Percentiles rank a stretch among this genome's conserved stretches.
These are phyloP conservation scores for Meyerozyma guilliermondii DNA, from an alignment of 1,139 yeast genomes.

Conservation along the genomic window DNA sequence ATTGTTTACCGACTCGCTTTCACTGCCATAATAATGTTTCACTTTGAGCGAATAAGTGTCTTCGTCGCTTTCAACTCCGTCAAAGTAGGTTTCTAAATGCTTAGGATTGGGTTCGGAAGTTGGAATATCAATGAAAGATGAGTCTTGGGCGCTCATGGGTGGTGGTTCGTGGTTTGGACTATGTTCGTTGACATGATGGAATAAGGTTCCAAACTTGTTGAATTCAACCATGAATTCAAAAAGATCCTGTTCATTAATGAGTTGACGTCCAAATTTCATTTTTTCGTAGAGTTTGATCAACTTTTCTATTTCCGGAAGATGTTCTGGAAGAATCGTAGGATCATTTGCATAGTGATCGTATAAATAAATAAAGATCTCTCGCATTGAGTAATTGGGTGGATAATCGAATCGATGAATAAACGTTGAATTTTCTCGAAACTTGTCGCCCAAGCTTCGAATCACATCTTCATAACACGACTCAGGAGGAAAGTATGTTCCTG, in stretches of 20 bases:
- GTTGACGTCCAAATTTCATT: conserved; percentile 61
- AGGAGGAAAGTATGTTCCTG: conserved; percentile 48
- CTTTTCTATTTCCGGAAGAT: conserved; percentile 19
- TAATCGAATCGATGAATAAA: conserved; percentile 32
- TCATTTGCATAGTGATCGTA: conserved; percentile 10
- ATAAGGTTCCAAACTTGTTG: neutral
- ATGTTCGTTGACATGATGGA: neutral
- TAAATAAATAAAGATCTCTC: conserved; percentile 34
- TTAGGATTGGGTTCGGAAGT: neutral
- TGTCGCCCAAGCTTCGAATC: conserved; percentile 51
- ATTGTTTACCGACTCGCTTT: neutral
- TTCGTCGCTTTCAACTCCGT: neutral
- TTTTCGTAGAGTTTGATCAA: conserved; percentile 61
- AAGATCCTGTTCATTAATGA: conserved; percentile 58
- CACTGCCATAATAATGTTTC: neutral
- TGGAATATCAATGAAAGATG: neutral
- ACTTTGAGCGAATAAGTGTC: conserved; percentile 1
- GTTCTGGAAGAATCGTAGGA: conserved; percentile 6
- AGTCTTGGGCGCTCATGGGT: neutral
- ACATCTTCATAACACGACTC: conserved; percentile 63
- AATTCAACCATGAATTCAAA: conserved; percentile 44
- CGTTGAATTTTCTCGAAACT: conserved; percentile 38
- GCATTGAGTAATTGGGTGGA: conserved; percentile 43
- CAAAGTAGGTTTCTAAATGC: conserved; percentile 1
- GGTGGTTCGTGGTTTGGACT: neutral